phyloP scores from a whole-genome alignment of 495 filamentous ascomycete genomes.

The Podospora conica region DNA sequence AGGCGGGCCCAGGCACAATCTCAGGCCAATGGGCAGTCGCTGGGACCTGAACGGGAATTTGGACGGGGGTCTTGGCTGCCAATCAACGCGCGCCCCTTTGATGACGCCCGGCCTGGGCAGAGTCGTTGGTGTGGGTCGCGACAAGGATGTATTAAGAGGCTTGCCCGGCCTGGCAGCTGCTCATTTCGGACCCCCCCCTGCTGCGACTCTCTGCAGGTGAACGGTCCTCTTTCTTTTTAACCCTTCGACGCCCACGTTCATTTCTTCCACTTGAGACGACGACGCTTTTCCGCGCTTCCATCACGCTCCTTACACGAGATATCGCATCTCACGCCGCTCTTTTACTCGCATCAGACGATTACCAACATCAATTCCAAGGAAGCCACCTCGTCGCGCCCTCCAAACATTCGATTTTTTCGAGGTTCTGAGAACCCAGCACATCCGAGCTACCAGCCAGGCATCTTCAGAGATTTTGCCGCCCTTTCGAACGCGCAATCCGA shows the following conservation, averaged over 20 bases:
- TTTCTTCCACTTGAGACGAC: constrained; percentile 10
- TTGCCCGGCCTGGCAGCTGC: constrained; percentile 1
- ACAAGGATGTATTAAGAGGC: constrained; percentile 18
- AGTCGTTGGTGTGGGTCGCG: constrained; percentile 1
- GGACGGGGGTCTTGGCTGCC: constrained; percentile 13
- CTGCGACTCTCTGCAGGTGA: constrained; percentile 1
- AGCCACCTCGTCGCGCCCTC: constrained; percentile 4
- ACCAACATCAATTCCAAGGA: constrained; percentile 17
- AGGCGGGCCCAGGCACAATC: constrained; percentile 1
- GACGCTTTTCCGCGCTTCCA: constrained; percentile 25
- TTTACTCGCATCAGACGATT: constrained; percentile 10
- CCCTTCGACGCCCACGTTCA: not conserved
- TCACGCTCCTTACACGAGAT: constrained; percentile 33
- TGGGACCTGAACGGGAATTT: constrained; percentile 26
- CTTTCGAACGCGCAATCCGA: no score
- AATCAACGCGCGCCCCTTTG: constrained; percentile 9
- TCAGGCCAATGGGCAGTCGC: constrained; percentile 16
- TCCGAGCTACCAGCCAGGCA: not conserved
- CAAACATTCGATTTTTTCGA: not conserved
- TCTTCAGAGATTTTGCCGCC: not conserved
- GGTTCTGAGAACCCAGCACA: constrained; percentile 9
- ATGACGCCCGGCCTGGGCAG: constrained; percentile 16
- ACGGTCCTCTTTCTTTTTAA: constrained; percentile 9
- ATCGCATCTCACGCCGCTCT: constrained; percentile 30
- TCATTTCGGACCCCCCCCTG: constrained; percentile 9